Evolutionary conservation across 2,329 filamentous ascomycete genomes (phyloP).

Genomic region (Hymenoscyphus fructigenus): DNA sequence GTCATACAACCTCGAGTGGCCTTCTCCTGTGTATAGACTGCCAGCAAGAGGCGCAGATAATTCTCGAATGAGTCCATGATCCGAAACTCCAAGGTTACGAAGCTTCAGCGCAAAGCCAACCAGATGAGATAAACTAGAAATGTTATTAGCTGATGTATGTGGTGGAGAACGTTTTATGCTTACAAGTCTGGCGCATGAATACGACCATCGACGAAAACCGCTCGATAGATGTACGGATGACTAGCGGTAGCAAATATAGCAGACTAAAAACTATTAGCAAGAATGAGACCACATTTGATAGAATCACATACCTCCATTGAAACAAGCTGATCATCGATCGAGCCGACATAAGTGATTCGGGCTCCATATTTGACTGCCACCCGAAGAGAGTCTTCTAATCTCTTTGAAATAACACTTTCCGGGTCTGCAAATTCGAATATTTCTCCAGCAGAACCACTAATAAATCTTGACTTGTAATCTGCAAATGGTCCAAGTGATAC

Average conservation of each 20-base stretch:
- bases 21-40: conserved; percentile 86
- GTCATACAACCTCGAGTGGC: conserved; percentile 90
- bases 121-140: conserved; percentile 72
- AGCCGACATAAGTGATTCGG: conserved; percentile 83
- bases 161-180: conserved; percentile 28
- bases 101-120: conserved; percentile 92
- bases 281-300: neutral
- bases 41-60: conserved; percentile 85
- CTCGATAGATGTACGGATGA: conserved; percentile 91
- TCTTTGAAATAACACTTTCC: conserved; percentile 76
- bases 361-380: conserved; percentile 75
- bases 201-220: conserved; percentile 93
- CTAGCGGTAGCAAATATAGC: conserved; percentile 81
- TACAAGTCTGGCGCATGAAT: conserved; percentile 89
- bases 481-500: conserved; percentile 91
- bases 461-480: conserved; percentile 84
- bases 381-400: conserved; percentile 75
- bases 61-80: conserved; percentile 91
- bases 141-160: neutral
- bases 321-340: conserved; percentile 95
- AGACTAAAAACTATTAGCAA: conserved; percentile 50
- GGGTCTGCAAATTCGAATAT: conserved; percentile 90
- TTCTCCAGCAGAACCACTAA: conserved; percentile 89
- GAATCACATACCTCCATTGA: conserved; percentile 70
- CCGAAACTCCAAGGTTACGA: conserved; percentile 86